Base-by-base conservation (phyloP, 768 basidiomycete genomes). In the Lactarius sanguifluus region DNA sequence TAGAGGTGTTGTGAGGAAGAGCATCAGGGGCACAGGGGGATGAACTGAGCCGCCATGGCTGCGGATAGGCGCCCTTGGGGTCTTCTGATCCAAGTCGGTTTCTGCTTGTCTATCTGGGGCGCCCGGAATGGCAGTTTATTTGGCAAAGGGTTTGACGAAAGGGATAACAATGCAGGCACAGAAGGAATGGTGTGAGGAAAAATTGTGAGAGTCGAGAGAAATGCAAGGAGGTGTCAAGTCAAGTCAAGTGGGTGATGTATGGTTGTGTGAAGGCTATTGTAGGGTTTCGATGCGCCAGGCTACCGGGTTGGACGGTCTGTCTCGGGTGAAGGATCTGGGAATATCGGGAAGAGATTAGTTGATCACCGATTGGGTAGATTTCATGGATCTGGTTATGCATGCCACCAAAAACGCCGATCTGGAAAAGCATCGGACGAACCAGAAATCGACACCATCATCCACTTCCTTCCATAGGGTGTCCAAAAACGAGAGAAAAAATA, bases 291-390 rank as follows among this genome's bases (percentile, higher is more conserved):
- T 62, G 65, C 65, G 67, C 67, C 67, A 61, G n/a, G 59, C 34
- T 69, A 20, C 64, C 67, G 67, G 67, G 25, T 18, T 45, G 40
- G 60, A 59, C 47, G 67, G 65, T 34, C 34, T 15, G 41, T 54
- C 28, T 61, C 69, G 69, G 69, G 62, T 41, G 45, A 52, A 57
- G 57, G 67, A 68, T 68, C 67, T 70, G 56, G 67, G 69, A 70
- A 67, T 67, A 70, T 70, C 69, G 69, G 67, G 67, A 52, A 55
- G 58, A 70, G 69, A 69, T 70, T 70, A 60, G 63, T 65, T 64
- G 69, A 62, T 70, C 69, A 69, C 69, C 69, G 69, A 70, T 70
- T 70, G 64, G 64, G 58, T 61, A 50, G 69, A 70, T 70, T 70
- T 64, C 68, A 59, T 65, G 67, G 69, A 69, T 69, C 69, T 69